phyloP scores from a whole-genome alignment of 2,329 filamentous ascomycete species.

The Gaeumannomyces tritici region DNA sequence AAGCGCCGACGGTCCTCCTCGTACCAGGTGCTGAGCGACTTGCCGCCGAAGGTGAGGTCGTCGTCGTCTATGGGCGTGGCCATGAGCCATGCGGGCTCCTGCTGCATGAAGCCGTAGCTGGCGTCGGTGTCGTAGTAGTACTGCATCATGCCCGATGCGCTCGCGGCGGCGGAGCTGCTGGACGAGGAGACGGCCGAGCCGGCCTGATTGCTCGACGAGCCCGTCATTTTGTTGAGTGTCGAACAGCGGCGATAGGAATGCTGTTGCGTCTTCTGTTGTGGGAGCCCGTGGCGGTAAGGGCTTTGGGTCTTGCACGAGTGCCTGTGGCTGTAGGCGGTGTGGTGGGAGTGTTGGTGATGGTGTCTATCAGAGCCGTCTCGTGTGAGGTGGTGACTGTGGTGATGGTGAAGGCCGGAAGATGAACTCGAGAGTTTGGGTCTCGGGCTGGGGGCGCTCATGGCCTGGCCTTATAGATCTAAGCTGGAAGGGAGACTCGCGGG shows the following conservation, averaged over 20 bases:
- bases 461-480: not conserved
- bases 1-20: slow-evolving; percentile 44
- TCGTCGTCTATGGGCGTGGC: slow-evolving; percentile 51
- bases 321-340: not conserved
- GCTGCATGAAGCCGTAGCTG: not conserved
- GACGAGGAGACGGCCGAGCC: not conserved
- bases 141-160: not conserved
- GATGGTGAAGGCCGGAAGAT: not conserved
- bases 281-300: not conserved
- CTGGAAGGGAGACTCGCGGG: no score
- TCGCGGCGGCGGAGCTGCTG: not conserved
- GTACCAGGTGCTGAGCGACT: slow-evolving; percentile 49
- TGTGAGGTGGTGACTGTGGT: not conserved
- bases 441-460: not conserved
- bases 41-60: slow-evolving; percentile 51
- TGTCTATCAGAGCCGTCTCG: not conserved
- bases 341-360: not conserved
- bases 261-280: not conserved
- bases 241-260: not conserved
- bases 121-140: not conserved
- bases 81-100: slow-evolving; percentile 32
- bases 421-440: not conserved
- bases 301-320: not conserved
- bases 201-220: no score
- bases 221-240: not conserved